These are phyloP conservation scores for Aspergillus novoparasiticus DNA, from an alignment of 2,329 filamentous ascomycete genomes.

Conservation along the genomic window DNA sequence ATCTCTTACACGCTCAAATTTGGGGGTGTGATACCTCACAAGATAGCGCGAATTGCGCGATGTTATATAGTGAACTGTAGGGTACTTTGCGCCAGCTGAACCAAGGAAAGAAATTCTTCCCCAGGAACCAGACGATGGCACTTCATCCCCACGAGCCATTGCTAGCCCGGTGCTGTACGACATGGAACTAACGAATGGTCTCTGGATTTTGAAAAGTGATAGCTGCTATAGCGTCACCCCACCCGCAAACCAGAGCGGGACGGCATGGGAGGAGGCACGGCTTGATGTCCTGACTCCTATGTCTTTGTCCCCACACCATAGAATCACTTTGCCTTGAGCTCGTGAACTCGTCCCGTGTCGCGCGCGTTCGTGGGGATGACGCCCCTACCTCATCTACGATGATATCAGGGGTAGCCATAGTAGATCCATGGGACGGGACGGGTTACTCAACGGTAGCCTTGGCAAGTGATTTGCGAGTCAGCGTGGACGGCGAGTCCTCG, in stretches of 20 bases:
- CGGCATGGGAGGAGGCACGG: constrained; percentile 12
- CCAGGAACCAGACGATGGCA: neutral
- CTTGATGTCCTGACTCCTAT: too few relatives aligned
- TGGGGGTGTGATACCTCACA: neutral
- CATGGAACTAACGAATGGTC: neutral
- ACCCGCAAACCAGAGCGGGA: constrained; percentile 16
- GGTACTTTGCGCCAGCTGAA: neutral
- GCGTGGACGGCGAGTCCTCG: neutral
- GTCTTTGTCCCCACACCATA: neutral
- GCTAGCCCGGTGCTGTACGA: neutral
- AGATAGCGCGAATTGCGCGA: neutral
- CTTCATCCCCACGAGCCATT: neutral
- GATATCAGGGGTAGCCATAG: neutral
- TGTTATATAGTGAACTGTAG: neutral
- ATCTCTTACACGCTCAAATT: neutral
- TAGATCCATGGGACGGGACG: neutral
- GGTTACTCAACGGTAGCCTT: neutral
- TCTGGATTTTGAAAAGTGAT: neutral
- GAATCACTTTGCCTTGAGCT: neutral
- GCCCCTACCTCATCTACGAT: neutral
- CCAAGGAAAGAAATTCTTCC: neutral
- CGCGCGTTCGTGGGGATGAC: neutral
- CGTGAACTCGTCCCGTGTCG: neutral
- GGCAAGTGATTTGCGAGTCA: neutral
- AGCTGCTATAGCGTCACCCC: constrained; percentile 2